Evolutionary conservation across 108 stramenopile species (phyloP).

Genomic region (Cyclotella sp.): DNA sequence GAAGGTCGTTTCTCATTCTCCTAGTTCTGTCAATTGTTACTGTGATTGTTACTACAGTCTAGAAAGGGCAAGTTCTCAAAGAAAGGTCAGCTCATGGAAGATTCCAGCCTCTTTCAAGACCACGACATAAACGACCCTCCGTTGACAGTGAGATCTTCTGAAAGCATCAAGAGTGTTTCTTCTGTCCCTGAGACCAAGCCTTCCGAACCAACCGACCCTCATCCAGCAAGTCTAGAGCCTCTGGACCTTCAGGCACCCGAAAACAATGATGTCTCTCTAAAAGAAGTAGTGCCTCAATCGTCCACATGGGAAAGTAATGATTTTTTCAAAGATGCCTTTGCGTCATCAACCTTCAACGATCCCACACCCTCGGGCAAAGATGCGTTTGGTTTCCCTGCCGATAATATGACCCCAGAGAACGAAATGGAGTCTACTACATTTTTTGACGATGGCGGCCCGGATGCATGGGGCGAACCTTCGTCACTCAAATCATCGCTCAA

Average conservation of each 20-base stretch:
- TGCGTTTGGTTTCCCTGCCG: conserved; percentile 40
- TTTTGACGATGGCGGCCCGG: conserved; percentile 22
- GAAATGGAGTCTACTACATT: conserved; percentile 5
- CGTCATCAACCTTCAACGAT: conserved; percentile 26
- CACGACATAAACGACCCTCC: background rate
- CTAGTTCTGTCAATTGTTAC: background rate
- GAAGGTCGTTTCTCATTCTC: background rate
- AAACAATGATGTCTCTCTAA: background rate
- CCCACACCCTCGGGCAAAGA: conserved; percentile 16
- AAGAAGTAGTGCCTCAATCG: conserved; percentile 5
- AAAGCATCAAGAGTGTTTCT: background rate
- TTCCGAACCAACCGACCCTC: background rate
- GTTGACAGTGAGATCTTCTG: background rate
- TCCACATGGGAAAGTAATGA: conserved; percentile 23
- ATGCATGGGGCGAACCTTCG: conserved; percentile 43
- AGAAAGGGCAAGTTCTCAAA: conserved; percentile 33
- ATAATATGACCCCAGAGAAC: background rate
- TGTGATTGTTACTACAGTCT: conserved; percentile 9
- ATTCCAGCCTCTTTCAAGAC: conserved; percentile 30
- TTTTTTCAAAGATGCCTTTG: conserved; percentile 45
- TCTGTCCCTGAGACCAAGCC: background rate
- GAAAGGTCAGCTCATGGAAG: conserved; percentile 24
- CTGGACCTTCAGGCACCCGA: background rate
- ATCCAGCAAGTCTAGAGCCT: background rate
- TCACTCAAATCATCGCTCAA: conserved; percentile 17